Evolutionary conservation across 257 asterid genomes (phyloP), one percentile per base, ranked within the genome.

Genomic region (Lycium barbarum): DNA sequence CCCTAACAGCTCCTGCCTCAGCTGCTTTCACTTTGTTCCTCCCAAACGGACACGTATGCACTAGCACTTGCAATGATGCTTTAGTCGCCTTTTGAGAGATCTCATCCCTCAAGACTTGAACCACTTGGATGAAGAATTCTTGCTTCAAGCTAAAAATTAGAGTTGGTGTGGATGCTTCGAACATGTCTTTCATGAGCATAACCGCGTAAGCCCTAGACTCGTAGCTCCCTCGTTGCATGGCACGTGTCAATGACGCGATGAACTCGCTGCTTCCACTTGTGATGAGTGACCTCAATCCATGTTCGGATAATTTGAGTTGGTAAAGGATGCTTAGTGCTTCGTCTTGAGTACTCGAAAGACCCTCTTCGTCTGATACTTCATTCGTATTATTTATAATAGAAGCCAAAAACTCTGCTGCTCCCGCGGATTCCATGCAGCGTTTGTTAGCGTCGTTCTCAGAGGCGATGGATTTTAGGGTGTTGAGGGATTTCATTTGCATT

Each of bases 151-250:
- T 85, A n/a, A 70, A 82, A 17, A 91, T 6, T 2, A 72, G 84
- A 2, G 82, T 12, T 14, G 93, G 91, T 20, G 91, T 93, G 2
- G 93, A 92, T 2, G 83, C 88, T 63, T 91, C 73, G 2, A 33
- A 66, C 2, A 66, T 66, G 43, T 66, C 85, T 45, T 90, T 90
- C 74, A 93, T 57, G 2, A 96, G 62, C 93, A 88, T 86, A 33
- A 90, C 83, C 0, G 95, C 92, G 35, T 92, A 91, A 7, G 93
- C 92, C 5, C 94, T 90, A 0, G 98, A 91, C 15, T 94, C 93
- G 85, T 89, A 93, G 86, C 88, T 90, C 5, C 98, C 98, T 3
- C 9, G 11, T 71, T 89, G 93, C 91, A 94, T 90, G 55, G 88
- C 81, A 0, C 43, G 81, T 0, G 88, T 82, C 49, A 94, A 80